Percentiles rank a stretch among this genome's conserved stretches.
Evolutionary conservation across 2,329 filamentous ascomycete genomes (phyloP).

Genomic region (Aspergillaceae sp.): DNA sequence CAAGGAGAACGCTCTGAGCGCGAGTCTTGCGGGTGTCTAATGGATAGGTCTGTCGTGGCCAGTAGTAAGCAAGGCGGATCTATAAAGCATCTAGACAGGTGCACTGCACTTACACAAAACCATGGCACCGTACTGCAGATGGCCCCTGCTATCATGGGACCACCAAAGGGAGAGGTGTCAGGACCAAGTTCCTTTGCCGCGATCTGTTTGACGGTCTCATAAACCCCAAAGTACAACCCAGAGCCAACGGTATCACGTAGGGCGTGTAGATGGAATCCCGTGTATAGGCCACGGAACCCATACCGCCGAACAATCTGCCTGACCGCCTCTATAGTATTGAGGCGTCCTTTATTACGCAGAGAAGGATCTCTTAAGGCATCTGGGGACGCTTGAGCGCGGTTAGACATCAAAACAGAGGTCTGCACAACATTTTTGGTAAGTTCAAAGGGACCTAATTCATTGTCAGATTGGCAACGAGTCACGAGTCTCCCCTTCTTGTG

Average conservation of each 20-base stretch:
- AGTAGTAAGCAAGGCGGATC: too few relatives aligned
- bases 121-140: constrained; percentile 41
- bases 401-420: constrained; percentile 39
- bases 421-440: constrained; percentile 43
- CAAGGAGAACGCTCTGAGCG: constrained; percentile 39
- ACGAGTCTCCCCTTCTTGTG: too few relatives aligned
- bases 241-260: constrained; percentile 39
- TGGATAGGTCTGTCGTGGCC: constrained; percentile 34
- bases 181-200: constrained; percentile 36
- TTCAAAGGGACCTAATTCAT: constrained; percentile 36
- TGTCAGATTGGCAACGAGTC: background rate
- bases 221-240: constrained; percentile 40
- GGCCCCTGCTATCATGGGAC: constrained; percentile 38
- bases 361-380: constrained; percentile 26
- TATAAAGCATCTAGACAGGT: background rate
- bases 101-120: constrained; percentile 32
- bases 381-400: constrained; percentile 30
- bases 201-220: constrained; percentile 41
- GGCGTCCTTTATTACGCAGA: constrained; percentile 30
- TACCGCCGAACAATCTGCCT: constrained; percentile 36
- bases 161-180: constrained; percentile 36
- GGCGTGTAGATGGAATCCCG: constrained; percentile 38
- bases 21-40: constrained; percentile 43
- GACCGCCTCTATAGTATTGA: constrained; percentile 36
- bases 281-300: constrained; percentile 38